Base-by-base conservation (phyloP, 768 basidiomycete species). In the Mycena rosella region DNA sequence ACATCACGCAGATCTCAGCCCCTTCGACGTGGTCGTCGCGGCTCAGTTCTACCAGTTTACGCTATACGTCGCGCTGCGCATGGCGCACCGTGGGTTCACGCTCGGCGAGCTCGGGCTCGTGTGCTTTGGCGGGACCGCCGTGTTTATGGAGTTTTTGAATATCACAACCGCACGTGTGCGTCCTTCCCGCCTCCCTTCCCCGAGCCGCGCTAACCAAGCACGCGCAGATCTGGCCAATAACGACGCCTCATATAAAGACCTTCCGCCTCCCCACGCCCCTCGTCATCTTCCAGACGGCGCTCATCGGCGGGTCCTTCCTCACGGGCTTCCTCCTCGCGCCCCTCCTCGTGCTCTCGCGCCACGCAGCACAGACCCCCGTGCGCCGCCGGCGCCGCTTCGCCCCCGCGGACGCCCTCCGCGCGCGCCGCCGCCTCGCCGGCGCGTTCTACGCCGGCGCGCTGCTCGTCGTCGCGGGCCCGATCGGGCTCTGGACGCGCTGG, bases 311-410 rank as follows among this genome's bases (percentile, higher is more conserved):
- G 26, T 92, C 96, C 0, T 87, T 99, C 63, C 82, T 99, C 34
- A 91, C 91, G n/a, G 98, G 98, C 17, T 95, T 98, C 79, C 81
- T 98, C 10, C 87, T 99, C n/a, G 95, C 95, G 0, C 98, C 98
- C 0, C 83, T 99, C 45, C 91, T 99, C 20, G 91, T 95, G 49
- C 85, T 99, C 22, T 97, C 96, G 20, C 89, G 98, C 2, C 91
- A 96, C 76, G 92, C 96, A 71, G 96, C 96, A 0, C 94, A 93
- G 71, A 88, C 90, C 24, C 96, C 96, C 4, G 87, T 89, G 66
- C 90, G 85, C 72, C 92, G 96, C 14, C 87, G 97, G 29, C 90
- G 90, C 15, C 84, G 90, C 85, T 89, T 96, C 56, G 96, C 96
- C 91, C 92, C 96, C 0, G 87, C 91, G 60, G 92, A 96, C 76